Evolutionary conservation across 768 basidiomycete species (phyloP), one percentile per base, ranked within the genome.

Genomic region (Pisolithus albus): DNA sequence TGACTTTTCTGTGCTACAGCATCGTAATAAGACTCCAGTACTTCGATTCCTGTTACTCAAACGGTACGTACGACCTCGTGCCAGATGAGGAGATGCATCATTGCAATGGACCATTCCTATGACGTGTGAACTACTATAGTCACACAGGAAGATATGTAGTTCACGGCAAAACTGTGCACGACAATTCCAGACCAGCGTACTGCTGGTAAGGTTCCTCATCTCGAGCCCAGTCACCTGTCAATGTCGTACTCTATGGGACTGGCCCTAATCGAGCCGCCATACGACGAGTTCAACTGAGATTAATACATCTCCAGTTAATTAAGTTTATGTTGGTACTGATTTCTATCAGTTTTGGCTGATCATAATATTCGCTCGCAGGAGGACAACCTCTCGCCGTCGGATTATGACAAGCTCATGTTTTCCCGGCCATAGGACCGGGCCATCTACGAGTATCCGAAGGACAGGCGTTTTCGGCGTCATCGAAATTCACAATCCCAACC

Each of bases 181-280:
- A 24, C 24, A 2, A 24, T 24, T 19, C 19, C 36, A 32, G 47
- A 37, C 70, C 52, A 45, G 59, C 19, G 45, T 8, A 23, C 16
- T 6, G 53, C 72, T 36, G 72, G 73, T 39, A 52, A 37, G 46
- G 67, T 73, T 51, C 47, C 68, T 44, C 63, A 70, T 59, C 46
- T 54, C 54, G 54, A 53, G 15, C 40, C 52, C 7, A 67, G n/a
- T 70, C 56, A 52, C 37, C 37, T 18, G 62, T 61, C 58, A 44
- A 36, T 36, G 48, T 21, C 64, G 50, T 41, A 45, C 2, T 1
- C 7, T 5, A 26, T 7, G 26, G 19, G 73, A 73, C 56, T 72
- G 72, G 54, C 44, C 18, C 53, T 38, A 7, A 71, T 72, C 55
- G 46, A 57, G 45, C 47, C 38, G n/a, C 36, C 1, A 40, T 36